A percentile compares a stretch with the other conserved stretches of the same genome.
Evolutionary conservation across 2,329 filamentous ascomycete genomes (phyloP).

Genomic region (Escovopsis sp.): DNA sequence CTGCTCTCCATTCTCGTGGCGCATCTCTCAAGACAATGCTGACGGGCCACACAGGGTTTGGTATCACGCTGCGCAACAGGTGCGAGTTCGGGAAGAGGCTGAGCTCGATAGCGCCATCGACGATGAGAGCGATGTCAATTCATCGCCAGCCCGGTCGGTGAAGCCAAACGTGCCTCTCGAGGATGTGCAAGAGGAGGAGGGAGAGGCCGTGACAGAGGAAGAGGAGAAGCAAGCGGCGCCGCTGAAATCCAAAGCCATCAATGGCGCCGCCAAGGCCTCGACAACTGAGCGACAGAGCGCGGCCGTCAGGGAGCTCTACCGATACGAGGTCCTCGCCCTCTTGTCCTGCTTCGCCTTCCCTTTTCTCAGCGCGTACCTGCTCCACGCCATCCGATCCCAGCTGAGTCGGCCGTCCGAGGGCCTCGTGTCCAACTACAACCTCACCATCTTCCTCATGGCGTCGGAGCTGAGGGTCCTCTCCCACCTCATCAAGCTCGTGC

Average conservation of each 20-base stretch:
- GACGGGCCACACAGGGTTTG: slow-evolving; percentile 38
- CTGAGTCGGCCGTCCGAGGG: slow-evolving; percentile 74
- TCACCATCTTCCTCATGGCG: slow-evolving; percentile 77
- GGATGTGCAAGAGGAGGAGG: slow-evolving; percentile 32
- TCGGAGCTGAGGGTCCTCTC: slow-evolving; percentile 74
- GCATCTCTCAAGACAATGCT: neutral
- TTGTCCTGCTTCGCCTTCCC: slow-evolving; percentile 68
- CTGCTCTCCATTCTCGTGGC: no score
- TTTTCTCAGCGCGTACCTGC: slow-evolving; percentile 62
- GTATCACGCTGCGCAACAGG: slow-evolving; percentile 57
- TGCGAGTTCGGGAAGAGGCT: slow-evolving; percentile 38
- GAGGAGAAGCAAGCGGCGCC: slow-evolving; percentile 5
- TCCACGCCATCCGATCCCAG: slow-evolving; percentile 68
- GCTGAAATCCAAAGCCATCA: neutral
- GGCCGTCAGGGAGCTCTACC: slow-evolving; percentile 50
- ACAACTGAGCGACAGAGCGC: slow-evolving; percentile 15
- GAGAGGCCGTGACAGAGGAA: slow-evolving; percentile 9
- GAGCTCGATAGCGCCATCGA: slow-evolving; percentile 26
- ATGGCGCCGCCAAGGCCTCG: no score
- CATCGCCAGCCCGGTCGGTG: slow-evolving; percentile 8
- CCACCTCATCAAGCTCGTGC: slow-evolving; percentile 68
- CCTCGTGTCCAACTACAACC: slow-evolving; percentile 81
- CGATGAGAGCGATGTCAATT: slow-evolving; percentile 30
- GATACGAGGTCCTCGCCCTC: slow-evolving; percentile 63
- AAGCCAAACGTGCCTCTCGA: slow-evolving; percentile 17